phyloP scores from a whole-genome alignment of 106 monocot species.

The Vanilla planifolia region DNA sequence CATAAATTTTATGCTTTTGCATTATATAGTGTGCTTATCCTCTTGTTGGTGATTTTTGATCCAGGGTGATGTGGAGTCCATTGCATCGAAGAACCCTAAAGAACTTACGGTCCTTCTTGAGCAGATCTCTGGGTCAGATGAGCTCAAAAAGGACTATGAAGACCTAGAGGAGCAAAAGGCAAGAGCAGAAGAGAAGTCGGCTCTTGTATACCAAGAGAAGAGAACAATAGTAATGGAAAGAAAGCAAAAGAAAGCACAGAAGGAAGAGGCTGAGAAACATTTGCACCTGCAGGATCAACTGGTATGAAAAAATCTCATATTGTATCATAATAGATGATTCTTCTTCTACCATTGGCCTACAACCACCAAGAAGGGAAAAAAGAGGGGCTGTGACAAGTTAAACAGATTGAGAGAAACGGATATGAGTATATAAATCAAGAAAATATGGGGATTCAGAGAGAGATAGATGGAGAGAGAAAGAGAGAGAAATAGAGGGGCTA shows the following conservation, averaged over 20 bases:
- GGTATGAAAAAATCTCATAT: slow-evolving; percentile 21
- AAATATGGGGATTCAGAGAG: too few relatives aligned
- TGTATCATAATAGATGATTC: too few relatives aligned
- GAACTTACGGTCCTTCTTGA: slow-evolving; percentile 81
- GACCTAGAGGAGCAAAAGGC: slow-evolving; percentile 72
- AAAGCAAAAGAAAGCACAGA: slow-evolving; percentile 98
- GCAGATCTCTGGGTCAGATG: slow-evolving; percentile 97
- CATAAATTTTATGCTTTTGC: neutral
- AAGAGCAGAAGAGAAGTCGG: slow-evolving; percentile 76
- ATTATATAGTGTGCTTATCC: neutral
- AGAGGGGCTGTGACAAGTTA: too few relatives aligned
- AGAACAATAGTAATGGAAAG: slow-evolving; percentile 83
- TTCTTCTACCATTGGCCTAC: too few relatives aligned
- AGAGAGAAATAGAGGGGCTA: too few relatives aligned
- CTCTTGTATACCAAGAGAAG: slow-evolving; percentile 93
- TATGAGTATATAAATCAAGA: too few relatives aligned
- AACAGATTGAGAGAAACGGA: too few relatives aligned
- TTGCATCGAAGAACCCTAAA: slow-evolving; percentile 98
- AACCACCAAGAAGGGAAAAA: too few relatives aligned
- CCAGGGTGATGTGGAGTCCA: slow-evolving; percentile 97
- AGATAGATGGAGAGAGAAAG: too few relatives aligned
- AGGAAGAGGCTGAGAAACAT: slow-evolving; percentile 99
- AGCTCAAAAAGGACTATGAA: slow-evolving; percentile 88
- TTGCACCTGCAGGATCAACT: slow-evolving; percentile 79
- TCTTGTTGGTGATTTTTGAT: slow-evolving; percentile 5